Base-by-base conservation (phyloP, 2,329 filamentous ascomycete species). In the Fusarium penzigii region DNA sequence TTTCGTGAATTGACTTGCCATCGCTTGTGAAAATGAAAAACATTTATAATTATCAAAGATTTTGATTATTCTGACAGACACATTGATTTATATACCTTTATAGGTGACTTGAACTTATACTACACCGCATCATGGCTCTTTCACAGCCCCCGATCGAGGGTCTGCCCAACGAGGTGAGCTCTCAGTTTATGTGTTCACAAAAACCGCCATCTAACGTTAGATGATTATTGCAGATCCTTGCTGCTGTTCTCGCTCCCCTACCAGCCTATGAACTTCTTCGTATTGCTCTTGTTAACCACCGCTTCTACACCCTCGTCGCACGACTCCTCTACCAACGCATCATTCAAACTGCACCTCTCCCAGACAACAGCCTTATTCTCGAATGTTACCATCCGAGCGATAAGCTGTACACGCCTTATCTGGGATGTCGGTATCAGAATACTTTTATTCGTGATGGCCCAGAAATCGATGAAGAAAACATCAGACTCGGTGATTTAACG, bases 341-440 rank as follows among this genome's bases (percentile, higher is more conserved):
- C 2, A 71, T 86, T 3, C 55, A 63, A 17, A 48, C 59, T 14
- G 59, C 64, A 3, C 55, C 61, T 6, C 53, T 67, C 9, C 65
- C 68, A 5, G 58, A 63, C 2, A 62, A 90, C 64, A 82, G 85
- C 48, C 72, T 94, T 39, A 83, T 92, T 38, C 81, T 95, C 40
- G 89, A 93, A 72, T 90, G 88, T 68, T 92, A 88, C 65, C 89
- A 88, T 57, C 90, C 89, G 0, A 83, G 78, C 56, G 84, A 81
- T 20, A 87, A 86, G 68, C 76, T 88, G 45, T 85, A 81, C 6
- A 86, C 88, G 17, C 87, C 89, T 0, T 85, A 85, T 49, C 78
- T 91, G 12, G 69, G 70, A 65, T 92, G 89, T 70, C 77, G 83
- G 42, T 87, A 87, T 56, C 74, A 86, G 11, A 83, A 81, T 29